Percentiles rank a stretch among this genome's conserved stretches.
Evolutionary conservation across 169 alveolate genomes (phyloP).

Genomic region (Miamiensis avidus): DNA sequence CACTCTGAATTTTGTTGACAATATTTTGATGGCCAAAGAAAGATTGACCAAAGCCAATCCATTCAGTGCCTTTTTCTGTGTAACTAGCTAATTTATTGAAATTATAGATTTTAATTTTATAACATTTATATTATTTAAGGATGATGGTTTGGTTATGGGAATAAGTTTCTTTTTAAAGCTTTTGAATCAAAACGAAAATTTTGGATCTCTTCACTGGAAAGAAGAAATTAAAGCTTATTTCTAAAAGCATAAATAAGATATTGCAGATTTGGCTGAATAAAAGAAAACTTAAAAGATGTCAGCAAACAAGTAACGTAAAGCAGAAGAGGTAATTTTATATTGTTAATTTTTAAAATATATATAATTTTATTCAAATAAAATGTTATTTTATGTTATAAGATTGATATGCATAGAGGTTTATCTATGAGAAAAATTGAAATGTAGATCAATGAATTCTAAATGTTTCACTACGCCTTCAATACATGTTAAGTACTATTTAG

Average conservation of each 20-base stretch:
- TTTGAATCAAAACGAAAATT: constrained; percentile 63
- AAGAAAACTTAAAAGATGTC: background rate
- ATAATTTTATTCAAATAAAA: no score
- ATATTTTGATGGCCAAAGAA: constrained; percentile 76
- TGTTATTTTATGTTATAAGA: background rate
- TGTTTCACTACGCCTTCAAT: constrained; percentile 11
- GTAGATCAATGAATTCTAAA: background rate
- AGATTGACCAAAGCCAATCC: constrained; percentile 68
- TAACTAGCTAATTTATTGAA: background rate
- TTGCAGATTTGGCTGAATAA: background rate
- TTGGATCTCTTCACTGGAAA: constrained; percentile 83
- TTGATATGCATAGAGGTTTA: constrained; percentile 4
- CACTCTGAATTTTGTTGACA: constrained; percentile 74
- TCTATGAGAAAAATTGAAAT: constrained; percentile 14
- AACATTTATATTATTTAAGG: constrained; percentile 49
- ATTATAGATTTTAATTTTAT: background rate
- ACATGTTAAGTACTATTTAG: constrained; percentile 19
- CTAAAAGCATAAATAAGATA: constrained; percentile 36
- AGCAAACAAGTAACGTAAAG: background rate
- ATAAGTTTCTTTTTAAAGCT: constrained; percentile 77
- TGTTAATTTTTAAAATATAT: background rate
- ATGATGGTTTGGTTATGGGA: constrained; percentile 89
- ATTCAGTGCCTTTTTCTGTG: constrained; percentile 45
- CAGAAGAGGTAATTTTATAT: constrained; percentile 9
- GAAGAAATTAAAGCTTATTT: constrained; percentile 58